Base-by-base conservation (phyloP, 2,329 filamentous ascomycete species). In the Triangularia verruculosa region DNA sequence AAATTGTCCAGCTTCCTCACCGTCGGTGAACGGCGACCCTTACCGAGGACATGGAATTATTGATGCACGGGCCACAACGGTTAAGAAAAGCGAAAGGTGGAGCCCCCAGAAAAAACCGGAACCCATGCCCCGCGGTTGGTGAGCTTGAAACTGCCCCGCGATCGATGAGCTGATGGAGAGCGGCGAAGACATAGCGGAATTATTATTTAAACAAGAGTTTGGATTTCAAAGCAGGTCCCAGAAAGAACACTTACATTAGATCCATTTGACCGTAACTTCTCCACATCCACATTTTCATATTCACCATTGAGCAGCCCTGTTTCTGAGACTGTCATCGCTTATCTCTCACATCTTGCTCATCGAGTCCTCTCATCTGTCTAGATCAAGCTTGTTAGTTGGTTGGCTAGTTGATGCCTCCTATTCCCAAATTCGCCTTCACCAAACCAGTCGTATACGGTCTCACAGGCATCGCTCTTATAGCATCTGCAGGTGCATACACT, bases 401-500 rank as follows among this genome's bases (percentile, higher is more conserved):
- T 47, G 39, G 39, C 39, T 53, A 34, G 47, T 65, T 59, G 30
- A 67, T 69, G 64, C 61, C 57, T 64, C 67, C 43, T 47, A 47
- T 47, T 20, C 39, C 39, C 39, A 47, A 47, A 47, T 20, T 20
- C 39, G 20, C 7, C n/a, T 47, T 47, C 39, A 47, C n/a, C 8
- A 47, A 47, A 20, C n/a, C n/a, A 17, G 12, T 17, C 20, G n/a
- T 9, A 47, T 47, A 47, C 39, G n/a, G 39, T 20, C 39, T 47
- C 25, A 69, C 67, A 57, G 61, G 66, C 55, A 39, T 71, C 22
- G 67, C 64, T 57, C 51, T 71, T 39, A 39, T 72, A 62, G 66
- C 67, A 55, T 68, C 69, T 56, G 67, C 61, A 47, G 70, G 70
- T 32, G 66, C 64, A 64, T 72, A 70, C 57, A 60, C 65, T 57